Evolutionary conservation across 2,329 filamentous ascomycete species (phyloP), one percentile per base, ranked within the genome.

Genomic region (Colletotrichum sublineola): DNA sequence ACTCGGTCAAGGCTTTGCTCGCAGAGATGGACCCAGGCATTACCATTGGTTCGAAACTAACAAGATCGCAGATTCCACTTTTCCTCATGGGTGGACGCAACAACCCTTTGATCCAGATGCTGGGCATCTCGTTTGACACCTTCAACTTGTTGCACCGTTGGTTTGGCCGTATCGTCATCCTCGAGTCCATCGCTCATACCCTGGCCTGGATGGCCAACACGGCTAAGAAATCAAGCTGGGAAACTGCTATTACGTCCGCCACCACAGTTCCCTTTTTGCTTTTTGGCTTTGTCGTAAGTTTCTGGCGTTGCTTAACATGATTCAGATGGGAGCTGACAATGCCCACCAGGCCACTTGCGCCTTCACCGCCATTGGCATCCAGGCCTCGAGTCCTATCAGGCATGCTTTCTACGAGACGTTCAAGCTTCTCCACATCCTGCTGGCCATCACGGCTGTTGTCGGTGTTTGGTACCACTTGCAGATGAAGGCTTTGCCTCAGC

Each of bases 401-500:
- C 93, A 95, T 79, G 93, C 93, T 20, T 94, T 92, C 78, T 95
- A 95, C 80, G 93, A 95, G 81, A 89, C 87, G 2, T 95, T 95
- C 86, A 90, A 95, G 80, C 84, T 93, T 68, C 78, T 93, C 44
- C 93, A 96, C 81, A 93, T 94, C 70, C 77, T 85, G 5, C 86
- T 90, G 33, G 92, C 90, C 44, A 85, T 88, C 24, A 78, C 89
- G 20, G 84, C 89, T 9, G 82, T 94, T 67, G 86, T 88, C 52
- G 91, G 88, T 14, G 81, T 94, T 7, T 95, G 90, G 87, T 89
- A 92, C 76, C 93, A 92, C 76, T 81, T 92, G 33, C 76, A 90
- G 73, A 81, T 92, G 56, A 84, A 87, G 73, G 77, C 83, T 6
- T 82, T 90, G 38, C 83, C 85, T 3, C 88, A 91, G 81, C 79